Evolutionary conservation across 2,329 filamentous ascomycete genomes (phyloP), one percentile per base, ranked within the genome.

Genomic region (Venturia effusa): DNA sequence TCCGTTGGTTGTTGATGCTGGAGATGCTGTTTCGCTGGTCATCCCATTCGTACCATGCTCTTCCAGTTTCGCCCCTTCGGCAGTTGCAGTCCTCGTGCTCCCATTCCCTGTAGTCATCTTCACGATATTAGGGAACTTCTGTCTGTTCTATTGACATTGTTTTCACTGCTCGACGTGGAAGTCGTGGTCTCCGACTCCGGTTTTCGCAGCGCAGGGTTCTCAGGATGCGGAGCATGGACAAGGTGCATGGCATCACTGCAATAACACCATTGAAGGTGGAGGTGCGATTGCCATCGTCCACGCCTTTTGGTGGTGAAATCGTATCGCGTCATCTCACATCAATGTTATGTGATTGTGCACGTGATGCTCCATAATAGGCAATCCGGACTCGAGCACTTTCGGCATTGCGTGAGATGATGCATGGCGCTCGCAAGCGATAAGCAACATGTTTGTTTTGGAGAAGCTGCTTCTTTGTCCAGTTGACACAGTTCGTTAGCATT

Each of bases 371-470:
- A 57, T 15, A 34, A 57, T 30, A 57, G 30, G 51, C 15, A n/a
- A 34, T 34, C 17, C 27, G 51, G 51, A 57, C 15, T 34, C 34
- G 15, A 57, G 51, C 51, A 30, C 51, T 34, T 17, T 70, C 71
- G 59, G 64, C 71, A n/a, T 68, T 67, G 17, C 67, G 66, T 19
- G 70, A 72, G 67, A 70, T 71, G n/a, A 67, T 67, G 17, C 64
- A 66, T 7, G 65, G 65, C n/a, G 62, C 41, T 30, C 34, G 15
- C 59, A 19, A 37, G 27, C 39, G 65, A 70, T 61, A 69, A 65
- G 64, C 4, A 63, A 67, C 27, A 34, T 68, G 5, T 4, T 22
- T 34, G 5, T n/a, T 57, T 13, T 34, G 7, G 19, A 19, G 30
- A n/a, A 34, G 3, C 7, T n/a, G 5, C 13, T 34, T 22, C 19